Conservation (phyloP, 345 rosid genomes). For the Gynandropsis gynandra region DNA sequence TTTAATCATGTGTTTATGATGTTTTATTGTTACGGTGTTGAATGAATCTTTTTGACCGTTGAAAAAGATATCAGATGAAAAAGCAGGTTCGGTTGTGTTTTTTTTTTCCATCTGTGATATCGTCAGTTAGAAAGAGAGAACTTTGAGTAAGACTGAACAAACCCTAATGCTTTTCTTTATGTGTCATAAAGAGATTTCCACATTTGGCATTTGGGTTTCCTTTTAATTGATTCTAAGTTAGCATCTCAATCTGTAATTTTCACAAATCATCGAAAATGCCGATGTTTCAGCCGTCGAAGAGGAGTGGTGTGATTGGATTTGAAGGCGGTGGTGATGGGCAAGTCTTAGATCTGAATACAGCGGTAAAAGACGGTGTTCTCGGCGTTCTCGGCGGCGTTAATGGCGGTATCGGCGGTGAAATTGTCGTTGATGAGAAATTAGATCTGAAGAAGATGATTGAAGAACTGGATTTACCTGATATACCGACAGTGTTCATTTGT, state of each 20-base stretch:
- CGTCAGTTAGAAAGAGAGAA: no score
- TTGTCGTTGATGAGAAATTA: constrained; percentile 33
- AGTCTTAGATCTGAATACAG: constrained; percentile 65
- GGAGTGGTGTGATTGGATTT: constrained; percentile 30
- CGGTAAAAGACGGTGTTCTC: constrained; percentile 64
- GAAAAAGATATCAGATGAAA: constrained; percentile 13
- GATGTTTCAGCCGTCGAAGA: constrained; percentile 40
- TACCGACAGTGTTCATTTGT: constrained; percentile 57
- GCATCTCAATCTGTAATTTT: no score
- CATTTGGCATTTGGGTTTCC: background rate
- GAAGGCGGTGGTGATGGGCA: constrained; percentile 53
- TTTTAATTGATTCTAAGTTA: background rate
- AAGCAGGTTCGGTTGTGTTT: background rate
- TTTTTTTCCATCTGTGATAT: no score
- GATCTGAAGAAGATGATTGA: constrained; percentile 58
- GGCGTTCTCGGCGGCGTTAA: constrained; percentile 43
- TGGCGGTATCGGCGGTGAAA: constrained; percentile 26
- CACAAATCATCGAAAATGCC: constrained; percentile 30
- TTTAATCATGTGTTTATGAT: constrained; percentile 31
- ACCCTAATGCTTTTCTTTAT: constrained; percentile 13
- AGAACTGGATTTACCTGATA: constrained; percentile 43
- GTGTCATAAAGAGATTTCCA: constrained; percentile 14
- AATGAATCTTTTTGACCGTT: constrained; percentile 33
- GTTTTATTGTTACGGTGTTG: constrained; percentile 17
- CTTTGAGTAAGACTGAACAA: no score